phyloP scores from a whole-genome alignment of 1,284 basidiomycete species.

The Phellopilus nigrolimitatus region DNA sequence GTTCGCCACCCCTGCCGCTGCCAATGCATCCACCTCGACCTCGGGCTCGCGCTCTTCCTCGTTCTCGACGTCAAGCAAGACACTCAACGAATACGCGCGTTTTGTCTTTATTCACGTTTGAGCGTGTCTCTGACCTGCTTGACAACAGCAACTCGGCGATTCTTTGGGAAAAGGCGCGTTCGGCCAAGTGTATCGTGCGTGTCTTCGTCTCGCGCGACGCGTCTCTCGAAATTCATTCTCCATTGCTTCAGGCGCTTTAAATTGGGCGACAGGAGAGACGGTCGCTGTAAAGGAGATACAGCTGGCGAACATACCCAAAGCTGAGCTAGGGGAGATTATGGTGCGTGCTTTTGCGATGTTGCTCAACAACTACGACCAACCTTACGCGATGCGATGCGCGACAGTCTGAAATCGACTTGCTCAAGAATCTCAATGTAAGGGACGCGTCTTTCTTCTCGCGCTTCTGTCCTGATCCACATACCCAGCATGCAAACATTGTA shows the following conservation, averaged over 20 bases:
- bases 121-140: neutral
- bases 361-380: neutral
- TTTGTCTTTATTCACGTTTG: neutral
- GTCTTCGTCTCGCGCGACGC: slow-evolving; percentile 3
- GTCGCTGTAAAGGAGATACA: slow-evolving; percentile 96
- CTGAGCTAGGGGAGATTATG: slow-evolving; percentile 96
- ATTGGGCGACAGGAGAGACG: slow-evolving; percentile 95
- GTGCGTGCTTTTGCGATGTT: slow-evolving; percentile 41
- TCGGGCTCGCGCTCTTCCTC: neutral
- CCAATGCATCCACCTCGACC: slow-evolving; percentile 9
- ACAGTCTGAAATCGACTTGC: slow-evolving; percentile 93
- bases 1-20: slow-evolving; percentile 10
- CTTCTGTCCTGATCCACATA: slow-evolving; percentile 6
- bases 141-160: slow-evolving; percentile 83
- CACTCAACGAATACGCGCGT: slow-evolving; percentile 19
- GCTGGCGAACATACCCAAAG: slow-evolving; percentile 87
- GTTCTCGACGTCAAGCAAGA: slow-evolving; percentile 9
- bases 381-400: neutral
- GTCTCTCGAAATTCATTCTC: slow-evolving; percentile 4
- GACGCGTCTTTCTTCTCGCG: slow-evolving; percentile 7
- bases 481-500: slow-evolving; percentile 88
- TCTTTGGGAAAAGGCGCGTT: slow-evolving; percentile 93
- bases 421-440: slow-evolving; percentile 91
- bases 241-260: slow-evolving; percentile 68
- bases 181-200: slow-evolving; percentile 89